Evolutionary conservation across 306 rosid genomes (phyloP), one percentile per base, ranked within the genome.

Genomic region (Dalbergia cochinchinensis): DNA sequence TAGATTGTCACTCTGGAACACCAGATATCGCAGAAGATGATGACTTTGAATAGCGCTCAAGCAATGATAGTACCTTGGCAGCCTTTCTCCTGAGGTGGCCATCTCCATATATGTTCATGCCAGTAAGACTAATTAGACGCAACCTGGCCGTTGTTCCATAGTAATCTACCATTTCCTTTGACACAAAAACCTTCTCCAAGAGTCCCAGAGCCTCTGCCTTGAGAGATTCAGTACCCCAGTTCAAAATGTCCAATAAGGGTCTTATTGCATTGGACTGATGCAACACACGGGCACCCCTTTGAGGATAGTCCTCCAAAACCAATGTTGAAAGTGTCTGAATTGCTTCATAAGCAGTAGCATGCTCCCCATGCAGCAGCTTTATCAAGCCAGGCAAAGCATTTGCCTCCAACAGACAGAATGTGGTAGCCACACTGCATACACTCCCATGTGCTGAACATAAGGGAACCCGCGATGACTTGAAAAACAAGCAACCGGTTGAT

Each of bases 281-380:
- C 89, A 93, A 82, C 19, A 88, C 92, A 45, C 59, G 83, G 60
- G 92, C 94, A 4, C 97, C 98, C 61, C 89, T 86, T 18, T 88
- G 92, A 39, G 94, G 92, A 83, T 44, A 81, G 18, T 83, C 81
- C 71, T 88, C 96, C 59, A 71, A 68, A 80, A 93, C 90, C 78
- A 93, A 81, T 11, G 98, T 91, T 20, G 97, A 93, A 53, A 93
- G 97, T 54, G 98, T 86, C 41, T 77, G 92, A 65, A 93, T 85
- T 50, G 97, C 96, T 82, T 91, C 93, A 41, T 78, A 87, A 77
- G 97, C 92, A 65, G 94, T 89, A 61, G 88, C 91, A 63, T 91
- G 87, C 87, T 90, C 88, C 22, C 86, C 94, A 8, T 82, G 71
- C 16, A 93, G 78, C 20, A 91, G 84, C 50, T 33, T 83, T 37